Percentiles rank a stretch among this genome's conserved stretches.
These are phyloP conservation scores for Ottelia alismoides DNA, from an alignment of 106 monocot genomes.

Conservation along the genomic window DNA sequence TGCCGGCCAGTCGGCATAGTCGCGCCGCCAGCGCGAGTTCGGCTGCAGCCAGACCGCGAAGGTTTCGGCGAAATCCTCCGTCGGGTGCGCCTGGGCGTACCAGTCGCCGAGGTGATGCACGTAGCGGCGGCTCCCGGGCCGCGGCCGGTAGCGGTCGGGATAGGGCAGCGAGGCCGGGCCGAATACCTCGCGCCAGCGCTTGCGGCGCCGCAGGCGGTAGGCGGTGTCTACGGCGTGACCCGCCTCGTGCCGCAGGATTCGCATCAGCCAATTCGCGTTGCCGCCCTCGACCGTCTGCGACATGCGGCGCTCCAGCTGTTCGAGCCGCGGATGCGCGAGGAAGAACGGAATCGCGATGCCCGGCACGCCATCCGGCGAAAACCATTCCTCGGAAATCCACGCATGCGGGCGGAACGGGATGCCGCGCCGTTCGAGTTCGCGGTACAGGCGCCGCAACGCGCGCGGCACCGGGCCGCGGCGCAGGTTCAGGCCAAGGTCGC, in stretches of 20 bases:
- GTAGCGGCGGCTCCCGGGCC: not conserved
- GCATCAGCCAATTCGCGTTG: not conserved
- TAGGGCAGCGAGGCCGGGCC: not conserved
- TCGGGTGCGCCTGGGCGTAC: not conserved
- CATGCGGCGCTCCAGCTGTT: not conserved
- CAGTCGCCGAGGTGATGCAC: not conserved
- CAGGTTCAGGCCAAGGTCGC: not conserved
- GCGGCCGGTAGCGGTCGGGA: not conserved
- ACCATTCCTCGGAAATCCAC: not conserved
- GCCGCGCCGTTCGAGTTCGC: not conserved
- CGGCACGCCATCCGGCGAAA: not conserved
- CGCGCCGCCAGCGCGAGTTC: not conserved
- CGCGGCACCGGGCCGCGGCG: not conserved
- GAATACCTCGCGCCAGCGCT: not conserved
- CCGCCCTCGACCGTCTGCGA: not conserved
- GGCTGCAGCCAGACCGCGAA: not conserved
- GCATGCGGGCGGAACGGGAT: not conserved
- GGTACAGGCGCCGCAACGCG: not conserved
- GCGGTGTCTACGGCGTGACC: not conserved
- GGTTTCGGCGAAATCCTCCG: not conserved
- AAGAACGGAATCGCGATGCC: not conserved
- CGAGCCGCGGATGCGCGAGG: not conserved
- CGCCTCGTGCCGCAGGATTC: not conserved
- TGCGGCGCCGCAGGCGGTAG: not conserved
- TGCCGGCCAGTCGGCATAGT: not conserved